Evolutionary conservation across 2,329 filamentous ascomycete species (phyloP), one percentile per base, ranked within the genome.

Genomic region (Pseudogymnoascus sp.): DNA sequence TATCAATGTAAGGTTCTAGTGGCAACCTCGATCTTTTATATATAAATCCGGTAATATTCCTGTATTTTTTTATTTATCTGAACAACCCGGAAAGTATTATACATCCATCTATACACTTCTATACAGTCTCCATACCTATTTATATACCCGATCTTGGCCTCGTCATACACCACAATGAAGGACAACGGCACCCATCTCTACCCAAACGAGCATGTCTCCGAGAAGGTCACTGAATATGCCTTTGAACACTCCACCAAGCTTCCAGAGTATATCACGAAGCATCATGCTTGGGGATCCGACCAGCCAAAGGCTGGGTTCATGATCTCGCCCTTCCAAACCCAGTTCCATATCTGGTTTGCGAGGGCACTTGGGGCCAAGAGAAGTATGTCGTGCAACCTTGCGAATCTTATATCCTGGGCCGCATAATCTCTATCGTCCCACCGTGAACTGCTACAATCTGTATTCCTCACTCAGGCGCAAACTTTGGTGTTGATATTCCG

Each of bases 211-310:
- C 68, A 75, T 62, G 74, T 80, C 61, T 75, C 75, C 61, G 67
- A 70, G 60, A 74, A 72, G 16, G 79, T 81, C 65, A 74, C 75
- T 13, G 71, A 74, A 11, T 81, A 82, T 68, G 73, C 79, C 16
- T 72, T 74, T 37, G 64, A 70, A 31, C 76, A 79, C 69, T 81
- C 79, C 14, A 74, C 75, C 19, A 65, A 72, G 11, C 70, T 82
- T 40, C 79, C 80, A 3, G 71, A 74, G 63, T 69, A 76, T 64
- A 76, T 81, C 62, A 71, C 71, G 42, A 73, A 75, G 31, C 79
- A 79, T 64, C 78, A 82, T 65, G 75, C 74, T 56, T 67, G 64
- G 63, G 65, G 63, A 33, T 37, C 24, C 21, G 66, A 44, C 16
- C 67, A 70, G n/a, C 64, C 64, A 47, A 66, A 59, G 16, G 61